Percentiles rank a stretch among this genome's conserved stretches.
Conservation (phyloP, 352 stramenopile species). For the Phytophthora capsici region DNA sequence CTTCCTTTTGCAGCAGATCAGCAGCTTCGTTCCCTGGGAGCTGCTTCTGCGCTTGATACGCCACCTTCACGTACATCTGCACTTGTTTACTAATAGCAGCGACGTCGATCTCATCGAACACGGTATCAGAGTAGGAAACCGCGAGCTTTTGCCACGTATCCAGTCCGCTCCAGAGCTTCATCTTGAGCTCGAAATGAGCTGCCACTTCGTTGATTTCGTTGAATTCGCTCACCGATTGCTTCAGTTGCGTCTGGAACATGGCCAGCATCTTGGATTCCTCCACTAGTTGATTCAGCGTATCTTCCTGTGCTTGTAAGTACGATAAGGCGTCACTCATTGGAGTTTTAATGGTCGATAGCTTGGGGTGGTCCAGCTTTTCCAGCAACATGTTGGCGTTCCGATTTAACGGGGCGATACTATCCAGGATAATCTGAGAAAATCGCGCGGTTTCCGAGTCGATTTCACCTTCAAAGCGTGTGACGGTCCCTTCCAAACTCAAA, state of each 20-base stretch:
- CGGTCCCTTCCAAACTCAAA: conserved; percentile 86
- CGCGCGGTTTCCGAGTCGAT: conserved; percentile 92
- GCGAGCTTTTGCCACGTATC: conserved; percentile 87
- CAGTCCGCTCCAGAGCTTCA: conserved; percentile 90
- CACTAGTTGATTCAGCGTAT: conserved; percentile 73
- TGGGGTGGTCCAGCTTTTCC: conserved; percentile 86
- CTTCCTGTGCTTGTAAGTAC: conserved; percentile 77
- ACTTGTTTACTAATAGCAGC: conserved; percentile 89
- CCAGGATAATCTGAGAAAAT: conserved; percentile 91
- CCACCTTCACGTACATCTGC: conserved; percentile 87
- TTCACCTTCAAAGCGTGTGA: conserved; percentile 90
- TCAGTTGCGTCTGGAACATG: conserved; percentile 90
- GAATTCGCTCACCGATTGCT: conserved; percentile 90
- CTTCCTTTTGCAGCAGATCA: conserved; percentile 80
- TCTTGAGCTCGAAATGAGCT: conserved; percentile 89
- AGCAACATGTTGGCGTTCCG: conserved; percentile 71
- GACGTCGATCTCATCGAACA: conserved; percentile 92
- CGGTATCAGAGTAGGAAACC: conserved; percentile 73
- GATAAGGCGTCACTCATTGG: conserved; percentile 79
- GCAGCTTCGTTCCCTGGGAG: conserved; percentile 88
- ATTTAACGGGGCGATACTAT: conserved; percentile 85
- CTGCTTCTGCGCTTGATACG: conserved; percentile 86
- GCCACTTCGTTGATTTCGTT: conserved; percentile 89
- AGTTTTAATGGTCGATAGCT: conserved; percentile 77
- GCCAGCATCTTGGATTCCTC: conserved; percentile 86